Evolutionary conservation across 495 filamentous ascomycete genomes (phyloP), one percentile per base, ranked within the genome.

Genomic region (Hypoxylon subgilvum): DNA sequence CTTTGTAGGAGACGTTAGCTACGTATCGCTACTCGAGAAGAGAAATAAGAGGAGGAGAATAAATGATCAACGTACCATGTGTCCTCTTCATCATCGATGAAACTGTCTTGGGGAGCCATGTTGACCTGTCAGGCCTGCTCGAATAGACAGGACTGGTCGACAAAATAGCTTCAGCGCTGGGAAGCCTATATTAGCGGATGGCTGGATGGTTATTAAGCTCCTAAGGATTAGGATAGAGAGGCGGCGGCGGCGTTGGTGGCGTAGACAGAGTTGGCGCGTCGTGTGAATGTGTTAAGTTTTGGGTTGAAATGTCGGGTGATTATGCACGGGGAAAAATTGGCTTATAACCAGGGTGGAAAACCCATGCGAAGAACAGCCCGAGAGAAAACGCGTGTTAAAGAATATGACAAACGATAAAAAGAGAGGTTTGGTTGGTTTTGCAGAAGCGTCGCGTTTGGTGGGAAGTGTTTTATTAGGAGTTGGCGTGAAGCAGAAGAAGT

Each of bases 11-110:
- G 50, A 57, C 42, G 55, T 71, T 48, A 57, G 61, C 66, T 34
- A 63, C 53, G 18, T 22, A 9, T 9, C 5, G 5, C 32, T 7
- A 3, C 13, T 1, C 7, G 14, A 21, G n/a, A 10, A 30, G 19
- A 25, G 19, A 39, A 28, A 45, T 17, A 14, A 10, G 1, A 31
- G 46, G 28, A 2, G 13, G 23, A 27, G 23, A n/a, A 35, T 42
- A 48, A 27, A 32, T 47, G 30, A 35, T 71, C 53, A 19, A 40
- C 85, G 68, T 81, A 95, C 91, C 91, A 96, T 62, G 83, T 86
- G 67, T 96, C 92, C 69, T 97, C 94, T 62, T 96, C 91, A 67
- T 97, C 95, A 65, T 99, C 95, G 72, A 97, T 91, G 80, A 96
- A 95, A 65, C 87, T 90, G 72, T 99, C 95, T 75, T 96, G 92